Base-by-base conservation (phyloP, 208 protist species). In the Dictyostelium gargantuum region DNA sequence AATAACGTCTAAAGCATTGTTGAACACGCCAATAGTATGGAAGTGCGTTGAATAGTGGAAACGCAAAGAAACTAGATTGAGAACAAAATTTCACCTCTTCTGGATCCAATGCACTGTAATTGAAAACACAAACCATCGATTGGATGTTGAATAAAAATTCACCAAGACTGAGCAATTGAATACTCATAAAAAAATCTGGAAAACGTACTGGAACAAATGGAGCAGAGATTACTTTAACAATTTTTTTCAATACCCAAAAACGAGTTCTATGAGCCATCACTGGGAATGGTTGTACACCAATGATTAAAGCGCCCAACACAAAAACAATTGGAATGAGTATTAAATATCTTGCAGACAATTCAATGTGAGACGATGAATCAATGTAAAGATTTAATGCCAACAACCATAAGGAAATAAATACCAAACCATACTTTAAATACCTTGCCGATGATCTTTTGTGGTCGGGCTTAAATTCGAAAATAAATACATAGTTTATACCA, bases 1-100 rank as follows among this genome's bases (percentile, higher is more conserved):
- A 48, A 56, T 91, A 96, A 46, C 94, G 85, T 52, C 95, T 81
- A 42, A 96, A 85, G 77, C 95, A 96, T 85, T 96, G 95, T 84
- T 95, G 80, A 40, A 96, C 73, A 40, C 95, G 84, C 35, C 68
- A 93, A 56, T 73, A 94, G 8, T 80, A 73, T 0, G 95, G 95
- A 0, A 96, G 23, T 3, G 70, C 61, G 68, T 89, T 89, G 1
- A 89, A 40, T 10, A 89, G 2, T 3, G 82, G 82, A 19, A 89
- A 79, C 6, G 82, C 82, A 46, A 61, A 52, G n/a, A 79, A 79
- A 26, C 23, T 26, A 17, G 82, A 52, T 29, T 76, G 29, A 19
- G 56, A 26, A 52, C 82, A 89, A 48, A 80, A 89, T 68, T 29
- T 44, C 3, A n/a, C 29, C 11, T 80, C 74, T 23, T 86, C 81